Evolutionary conservation across 148 eudicot species (phyloP), one percentile per base, ranked within the genome.

Genomic region (Spergularia marina): DNA sequence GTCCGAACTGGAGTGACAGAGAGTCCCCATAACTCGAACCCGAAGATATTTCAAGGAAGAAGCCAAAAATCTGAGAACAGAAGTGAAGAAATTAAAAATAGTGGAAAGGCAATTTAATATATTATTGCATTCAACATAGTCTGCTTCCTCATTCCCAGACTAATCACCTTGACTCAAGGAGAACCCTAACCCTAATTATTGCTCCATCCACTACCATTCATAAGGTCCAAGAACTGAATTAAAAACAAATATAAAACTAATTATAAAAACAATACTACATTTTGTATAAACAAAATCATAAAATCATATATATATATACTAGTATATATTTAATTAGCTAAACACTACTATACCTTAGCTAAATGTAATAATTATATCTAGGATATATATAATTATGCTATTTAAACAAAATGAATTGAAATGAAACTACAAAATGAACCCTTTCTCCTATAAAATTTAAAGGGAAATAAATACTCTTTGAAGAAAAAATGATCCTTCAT

Each of bases 131-230:
- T 78, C 75, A 64, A 64, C 47, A 53, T 53, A 63, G 14, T 56
- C 12, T 72, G 60, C 73, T 57, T 65, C 81, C 73, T 34, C 16
- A 41, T 72, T 72, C 55, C 63, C 20, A 73, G 53, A 65, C 81
- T 70, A 66, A 72, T 56, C 12, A 23, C 55, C 63, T 54, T 18
- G n/a, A 65, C 59, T 16, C 40, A 49, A 55, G 21, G 53, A 73
- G 73, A 78, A 65, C 81, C 81, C 72, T 72, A 78, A 65, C 72
- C 81, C 81, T 78, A 78, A 72, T 16, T 67, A 12, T 23, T 61
- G 57, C 5, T 77, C 39, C 34, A 23, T 23, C 25, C 25, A 23
- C n/a, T n/a, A 23, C 68, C 25, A 68, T 18, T 10, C 57, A 57
- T 15, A 16, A 52, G 12, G n/a, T 47, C 76, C 77, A 56, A 65